Base-by-base conservation (phyloP, 2,329 filamentous ascomycete genomes). In the Fusarium sp. region DNA sequence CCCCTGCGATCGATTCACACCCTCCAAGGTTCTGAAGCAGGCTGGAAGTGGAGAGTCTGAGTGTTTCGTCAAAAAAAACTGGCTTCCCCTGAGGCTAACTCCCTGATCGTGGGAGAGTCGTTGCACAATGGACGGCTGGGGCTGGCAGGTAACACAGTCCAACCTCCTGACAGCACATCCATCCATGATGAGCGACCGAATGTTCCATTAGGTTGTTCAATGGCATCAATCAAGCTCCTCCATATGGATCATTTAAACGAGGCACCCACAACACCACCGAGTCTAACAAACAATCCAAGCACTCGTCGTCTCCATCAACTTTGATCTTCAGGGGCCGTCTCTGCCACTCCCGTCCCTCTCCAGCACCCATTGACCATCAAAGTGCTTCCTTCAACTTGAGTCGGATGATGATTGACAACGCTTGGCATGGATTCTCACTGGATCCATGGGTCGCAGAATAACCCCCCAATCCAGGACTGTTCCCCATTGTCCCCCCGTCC, bases 241-340 rank as follows among this genome's bases (percentile, higher is more conserved):
- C 22, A 27, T 24, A 52, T 29, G 48, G 48, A 52, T 52, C 48
- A 52, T 31, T 52, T 52, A 52, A 52, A 61, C 39, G 39, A 61
- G 43, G 58, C 41, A 35, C 31, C 58, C 58, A 48, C 58, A 61
- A 48, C 59, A 37, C 22, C 10, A 29, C 59, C 59, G 29, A 58
- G 33, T 37, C 52, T 35, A 57, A 22, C 52, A 57, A 6, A 35
- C 29, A 24, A 58, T 24, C 20, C 31, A 37, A 39, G 33, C 22
- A 56, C 20, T 20, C 20, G 33, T n/a, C 29, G 41, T 33, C 59
- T 48, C 29, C 41, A 27, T 16, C 14, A 18, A 16, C 52, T 72
- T 56, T 9, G 69, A 74, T 74, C 64, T 62, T 72, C 72, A 71
- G 68, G 72, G 71, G 71, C 39, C 64, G 52, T 54, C 37, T 74